A percentile compares a stretch with the other conserved stretches of the same genome.
phyloP scores from a whole-genome alignment of 306 rosid genomes.

The Prosopis cineraria region DNA sequence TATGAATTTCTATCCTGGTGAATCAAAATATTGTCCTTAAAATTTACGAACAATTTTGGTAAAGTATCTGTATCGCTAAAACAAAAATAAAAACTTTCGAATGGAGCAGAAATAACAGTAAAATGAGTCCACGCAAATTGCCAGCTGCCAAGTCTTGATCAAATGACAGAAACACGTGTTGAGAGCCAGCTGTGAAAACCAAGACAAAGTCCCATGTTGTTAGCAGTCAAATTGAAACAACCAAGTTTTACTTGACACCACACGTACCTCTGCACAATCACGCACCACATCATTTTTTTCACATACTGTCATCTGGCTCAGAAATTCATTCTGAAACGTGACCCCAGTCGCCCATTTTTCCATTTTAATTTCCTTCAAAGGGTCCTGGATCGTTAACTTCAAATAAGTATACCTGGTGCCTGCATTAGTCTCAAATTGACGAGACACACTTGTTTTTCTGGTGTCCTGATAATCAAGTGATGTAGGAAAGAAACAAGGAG shows the following conservation, averaged over 20 bases:
- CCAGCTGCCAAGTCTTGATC: slow-evolving; percentile 27
- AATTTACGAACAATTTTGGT: slow-evolving; percentile 8
- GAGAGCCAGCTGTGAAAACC: slow-evolving; percentile 23
- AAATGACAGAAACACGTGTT: slow-evolving; percentile 32
- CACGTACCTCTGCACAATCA: slow-evolving; percentile 41
- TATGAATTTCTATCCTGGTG: slow-evolving; percentile 21
- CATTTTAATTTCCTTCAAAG: background rate
- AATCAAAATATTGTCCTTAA: slow-evolving; percentile 36
- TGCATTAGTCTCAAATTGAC: background rate
- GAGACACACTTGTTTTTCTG: background rate
- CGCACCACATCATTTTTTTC: slow-evolving; percentile 41
- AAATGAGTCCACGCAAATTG: slow-evolving; percentile 34
- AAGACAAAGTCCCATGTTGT: slow-evolving; percentile 23
- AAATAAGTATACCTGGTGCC: background rate
- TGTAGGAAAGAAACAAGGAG: background rate
- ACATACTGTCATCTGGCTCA: slow-evolving; percentile 28
- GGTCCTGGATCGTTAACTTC: background rate
- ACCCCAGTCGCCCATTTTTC: background rate
- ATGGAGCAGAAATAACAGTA: background rate
- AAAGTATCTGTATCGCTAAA: background rate
- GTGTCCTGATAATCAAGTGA: slow-evolving; percentile 9
- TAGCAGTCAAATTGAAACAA: slow-evolving; percentile 29
- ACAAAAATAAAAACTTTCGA: background rate
- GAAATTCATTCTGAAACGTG: slow-evolving; percentile 25
- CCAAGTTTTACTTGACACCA: slow-evolving; percentile 41